Conservation (phyloP, 768 basidiomycete species). For the Russula dissimulans region DNA sequence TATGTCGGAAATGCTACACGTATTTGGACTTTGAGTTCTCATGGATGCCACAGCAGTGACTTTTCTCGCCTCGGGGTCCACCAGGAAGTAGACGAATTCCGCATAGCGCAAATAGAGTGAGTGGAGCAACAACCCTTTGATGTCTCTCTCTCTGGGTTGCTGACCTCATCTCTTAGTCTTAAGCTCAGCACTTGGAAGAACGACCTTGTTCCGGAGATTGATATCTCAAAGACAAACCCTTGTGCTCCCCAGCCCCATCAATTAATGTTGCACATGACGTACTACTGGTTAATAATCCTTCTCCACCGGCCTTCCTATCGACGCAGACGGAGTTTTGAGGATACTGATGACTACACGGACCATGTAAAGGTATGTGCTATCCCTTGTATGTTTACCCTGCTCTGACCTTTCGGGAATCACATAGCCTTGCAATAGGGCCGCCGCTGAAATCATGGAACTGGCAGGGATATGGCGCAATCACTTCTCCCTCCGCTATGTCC, state of each 20-base stretch:
- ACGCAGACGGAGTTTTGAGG: slow-evolving; percentile 6
- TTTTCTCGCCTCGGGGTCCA: slow-evolving; percentile 13
- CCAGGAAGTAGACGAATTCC: slow-evolving; percentile 13
- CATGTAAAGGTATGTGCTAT: slow-evolving; percentile 13
- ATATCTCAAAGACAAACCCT: slow-evolving; percentile 12
- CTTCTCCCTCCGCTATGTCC: slow-evolving; percentile 17
- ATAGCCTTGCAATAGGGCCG: slow-evolving; percentile 18
- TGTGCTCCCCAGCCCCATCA: slow-evolving; percentile 14
- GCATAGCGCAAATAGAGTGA: slow-evolving; percentile 19
- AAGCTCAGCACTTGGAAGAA: slow-evolving; percentile 19
- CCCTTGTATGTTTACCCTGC: background rate
- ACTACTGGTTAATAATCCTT: slow-evolving; percentile 16
- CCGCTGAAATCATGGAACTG: slow-evolving; percentile 18
- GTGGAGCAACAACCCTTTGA: background rate
- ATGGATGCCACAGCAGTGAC: slow-evolving; percentile 11
- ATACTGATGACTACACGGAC: slow-evolving; percentile 5
- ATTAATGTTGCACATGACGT: slow-evolving; percentile 19
- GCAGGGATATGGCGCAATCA: slow-evolving; percentile 12
- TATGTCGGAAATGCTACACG: background rate
- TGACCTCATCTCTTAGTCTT: background rate
- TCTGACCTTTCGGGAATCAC: background rate
- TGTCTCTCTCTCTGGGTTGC: background rate
- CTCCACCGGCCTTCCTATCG: slow-evolving; percentile 20
- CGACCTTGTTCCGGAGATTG: slow-evolving; percentile 14
- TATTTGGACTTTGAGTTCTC: background rate